Evolutionary conservation across 345 rosid species (phyloP).

Genomic region (Raphanus raphanistrum): DNA sequence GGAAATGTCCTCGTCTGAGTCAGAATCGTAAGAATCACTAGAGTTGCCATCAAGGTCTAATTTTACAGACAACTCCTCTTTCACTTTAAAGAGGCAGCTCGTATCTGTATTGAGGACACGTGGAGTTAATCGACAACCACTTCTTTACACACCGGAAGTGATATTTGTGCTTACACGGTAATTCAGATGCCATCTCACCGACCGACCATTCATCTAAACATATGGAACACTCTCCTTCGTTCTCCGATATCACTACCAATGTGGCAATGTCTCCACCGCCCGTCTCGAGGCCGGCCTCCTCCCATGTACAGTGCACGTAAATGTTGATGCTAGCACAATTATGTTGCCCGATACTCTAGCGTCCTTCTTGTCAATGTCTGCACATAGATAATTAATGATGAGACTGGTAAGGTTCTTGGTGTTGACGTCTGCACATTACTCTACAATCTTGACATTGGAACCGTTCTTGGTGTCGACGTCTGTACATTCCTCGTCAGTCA

Average conservation of each 20-base stretch:
- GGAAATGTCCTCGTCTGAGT: not conserved
- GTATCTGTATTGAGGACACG: conserved; percentile 32
- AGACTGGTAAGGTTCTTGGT: not conserved
- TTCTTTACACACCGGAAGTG: conserved; percentile 21
- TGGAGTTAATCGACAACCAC: conserved; percentile 8
- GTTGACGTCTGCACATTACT: not conserved
- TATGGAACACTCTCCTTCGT: conserved; percentile 6
- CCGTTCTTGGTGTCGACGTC: not conserved
- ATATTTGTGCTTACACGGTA: conserved; percentile 34
- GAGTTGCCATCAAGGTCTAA: not conserved
- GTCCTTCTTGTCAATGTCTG: not conserved
- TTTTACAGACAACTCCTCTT: not conserved
- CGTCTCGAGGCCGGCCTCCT: not conserved
- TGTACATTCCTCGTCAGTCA: not conserved
- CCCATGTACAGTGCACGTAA: not conserved
- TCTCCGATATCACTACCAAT: not conserved
- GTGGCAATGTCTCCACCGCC: conserved; percentile 10
- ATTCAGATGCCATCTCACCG: not conserved
- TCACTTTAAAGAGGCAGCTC: not conserved
- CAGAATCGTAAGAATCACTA: not conserved
- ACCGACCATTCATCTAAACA: conserved; percentile 18
- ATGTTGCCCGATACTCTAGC: not conserved
- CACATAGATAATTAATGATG: not conserved
- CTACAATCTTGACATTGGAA: not conserved
- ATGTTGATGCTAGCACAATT: not conserved